Evolutionary conservation across 1,284 basidiomycete species (phyloP), one percentile per base, ranked within the genome.

Genomic region (Stereum hirsutum): DNA sequence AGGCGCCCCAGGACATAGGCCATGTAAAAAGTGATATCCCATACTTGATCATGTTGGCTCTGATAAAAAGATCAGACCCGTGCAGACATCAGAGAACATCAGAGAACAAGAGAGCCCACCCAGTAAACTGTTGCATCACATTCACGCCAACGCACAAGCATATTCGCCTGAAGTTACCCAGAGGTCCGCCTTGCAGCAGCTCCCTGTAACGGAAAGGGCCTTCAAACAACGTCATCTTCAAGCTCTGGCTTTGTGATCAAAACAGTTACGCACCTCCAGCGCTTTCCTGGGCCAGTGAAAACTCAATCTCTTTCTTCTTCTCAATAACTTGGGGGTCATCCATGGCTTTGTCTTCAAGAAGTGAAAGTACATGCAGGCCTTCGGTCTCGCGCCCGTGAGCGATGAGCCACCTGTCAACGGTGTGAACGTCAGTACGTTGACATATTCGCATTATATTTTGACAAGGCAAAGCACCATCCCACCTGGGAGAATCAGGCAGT

Each of bases 61-160:
- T 41, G 5, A 10, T 5, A 14, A 32, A 19, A 39, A 7, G 23
- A 5, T 20, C 27, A 4, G 5, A 21, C 32, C 15, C 21, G 33
- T 20, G 39, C 5, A 1, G 2, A 5, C 15, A 17, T 31, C 19
- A n/a, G 37, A 24, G 6, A 23, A 12, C 20, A 21, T 20, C 5
- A 15, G 19, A 19, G 19, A 14, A 5, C 8, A 15, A 20, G n/a
- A 15, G 6, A 19, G 12, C 39, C 6, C 1, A 41, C 17, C 62
- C 64, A 12, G 63, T 68, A 38, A 68, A 66, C 48, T 68, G 65
- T 45, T 69, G 65, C 66, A 68, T 68, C 14, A 66, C 58, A 42
- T 66, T 66, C 6, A 69, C 49, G 1, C 60, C 65, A 28, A 65
- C 55, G 37, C 62, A 63, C 34, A 69, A 46, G 41, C 63, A 63